Evolutionary conservation across 1,139 yeast species (phyloP).

Genomic region (Suzukiozyma palmioleophila): DNA sequence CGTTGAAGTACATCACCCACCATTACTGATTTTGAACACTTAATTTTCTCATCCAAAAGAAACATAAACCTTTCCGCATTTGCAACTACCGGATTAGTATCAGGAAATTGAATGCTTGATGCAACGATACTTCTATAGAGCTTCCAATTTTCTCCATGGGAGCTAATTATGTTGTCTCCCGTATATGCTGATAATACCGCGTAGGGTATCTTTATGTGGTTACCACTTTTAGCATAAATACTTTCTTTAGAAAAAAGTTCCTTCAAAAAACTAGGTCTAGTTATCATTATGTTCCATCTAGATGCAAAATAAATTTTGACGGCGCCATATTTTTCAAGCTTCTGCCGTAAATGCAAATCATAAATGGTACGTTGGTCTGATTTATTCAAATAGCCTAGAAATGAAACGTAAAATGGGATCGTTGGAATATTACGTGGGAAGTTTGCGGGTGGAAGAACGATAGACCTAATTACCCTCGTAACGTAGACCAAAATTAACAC

Average conservation of each 20-base stretch:
- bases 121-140: slow-evolving; percentile 44
- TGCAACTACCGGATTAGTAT: slow-evolving; percentile 25
- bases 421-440: slow-evolving; percentile 50
- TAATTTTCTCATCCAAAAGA: slow-evolving; percentile 9
- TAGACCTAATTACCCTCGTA: slow-evolving; percentile 7
- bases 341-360: slow-evolving; percentile 33
- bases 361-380: slow-evolving; percentile 50
- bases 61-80: slow-evolving; percentile 28
- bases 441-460: slow-evolving; percentile 26
- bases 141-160: slow-evolving; percentile 55
- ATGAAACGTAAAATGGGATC: slow-evolving; percentile 56
- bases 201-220: slow-evolving; percentile 54
- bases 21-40: slow-evolving; percentile 11
- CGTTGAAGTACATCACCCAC: slow-evolving; percentile 44
- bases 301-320: slow-evolving; percentile 60
- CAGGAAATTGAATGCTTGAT: slow-evolving; percentile 50
- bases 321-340: slow-evolving; percentile 49
- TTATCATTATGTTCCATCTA: slow-evolving; percentile 56
- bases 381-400: slow-evolving; percentile 40
- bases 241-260: slow-evolving; percentile 48
- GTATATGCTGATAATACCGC: slow-evolving; percentile 54
- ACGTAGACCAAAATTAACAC: slow-evolving; percentile 7
- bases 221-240: slow-evolving; percentile 55
- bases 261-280: slow-evolving; percentile 43
- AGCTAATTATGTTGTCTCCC: slow-evolving; percentile 60